phyloP scores from a whole-genome alignment of 176 grass and related monocot genomes.

The Tillandsia fasciculata region DNA sequence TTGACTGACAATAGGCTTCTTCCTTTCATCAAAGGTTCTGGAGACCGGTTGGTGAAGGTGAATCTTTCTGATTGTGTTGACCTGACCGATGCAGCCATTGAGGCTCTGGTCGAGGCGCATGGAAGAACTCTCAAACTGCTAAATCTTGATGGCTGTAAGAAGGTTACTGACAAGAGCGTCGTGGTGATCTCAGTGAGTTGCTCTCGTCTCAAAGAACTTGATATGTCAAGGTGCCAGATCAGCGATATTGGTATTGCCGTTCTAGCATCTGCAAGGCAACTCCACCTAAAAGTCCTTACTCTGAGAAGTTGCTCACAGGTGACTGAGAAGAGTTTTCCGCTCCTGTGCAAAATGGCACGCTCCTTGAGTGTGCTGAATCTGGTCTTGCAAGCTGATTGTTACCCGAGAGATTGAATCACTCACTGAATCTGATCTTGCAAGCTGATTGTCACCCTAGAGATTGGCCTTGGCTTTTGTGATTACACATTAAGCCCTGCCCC shows the following conservation, averaged over 20 bases:
- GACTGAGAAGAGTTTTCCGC: constrained; percentile 67
- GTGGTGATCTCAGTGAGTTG: constrained; percentile 60
- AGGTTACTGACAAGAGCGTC: constrained; percentile 68
- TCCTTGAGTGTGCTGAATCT: constrained; percentile 78
- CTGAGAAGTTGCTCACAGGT: constrained; percentile 67
- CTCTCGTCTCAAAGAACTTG: constrained; percentile 56
- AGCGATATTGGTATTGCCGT: constrained; percentile 67
- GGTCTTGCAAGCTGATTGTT: constrained; percentile 72
- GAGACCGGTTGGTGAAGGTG: constrained; percentile 54
- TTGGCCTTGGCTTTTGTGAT: constrained; percentile 12
- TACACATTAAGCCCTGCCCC: too few species aligned
- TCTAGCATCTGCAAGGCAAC: constrained; percentile 50
- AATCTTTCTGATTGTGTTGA: constrained; percentile 67
- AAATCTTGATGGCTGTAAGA: constrained; percentile 81
- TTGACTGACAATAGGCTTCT: constrained; percentile 61
- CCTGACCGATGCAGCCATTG: constrained; percentile 44
- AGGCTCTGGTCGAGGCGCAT: constrained; percentile 51
- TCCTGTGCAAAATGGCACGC: constrained; percentile 60
- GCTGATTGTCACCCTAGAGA: constrained; percentile 47
- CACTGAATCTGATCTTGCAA: constrained; percentile 85
- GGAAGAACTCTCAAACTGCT: constrained; percentile 60
- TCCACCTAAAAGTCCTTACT: constrained; percentile 61
- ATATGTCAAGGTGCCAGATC: constrained; percentile 71
- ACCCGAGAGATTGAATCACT: constrained; percentile 49
- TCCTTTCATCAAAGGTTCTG: constrained; percentile 55